Base-by-base conservation (phyloP, 306 rosid genomes). In the Psophocarpus tetragonolobus region DNA sequence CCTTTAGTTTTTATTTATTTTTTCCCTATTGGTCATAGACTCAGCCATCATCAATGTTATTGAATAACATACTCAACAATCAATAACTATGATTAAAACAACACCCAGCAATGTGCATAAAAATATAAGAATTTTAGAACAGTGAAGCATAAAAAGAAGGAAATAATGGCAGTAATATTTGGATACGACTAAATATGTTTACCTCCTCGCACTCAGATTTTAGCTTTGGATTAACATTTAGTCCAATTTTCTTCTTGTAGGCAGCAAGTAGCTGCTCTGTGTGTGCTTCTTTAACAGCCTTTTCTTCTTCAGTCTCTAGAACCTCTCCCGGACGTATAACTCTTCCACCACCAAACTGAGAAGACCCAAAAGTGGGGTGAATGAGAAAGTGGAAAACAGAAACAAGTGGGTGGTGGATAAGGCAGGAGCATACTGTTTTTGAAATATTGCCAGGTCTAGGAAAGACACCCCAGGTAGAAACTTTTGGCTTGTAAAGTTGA, bases 381-480 rank as follows among this genome's bases (percentile, higher is more conserved):
- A 58, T 15, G 54, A 21, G 54, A 83, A 48, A 75, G 15, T n/a
- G 23, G 8, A 58, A 29, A 47, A 32, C 65, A n/a, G 12, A 53
- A 70, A 45, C 61, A 64, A 80, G 36, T 51, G 32, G 29, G 48
- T 12, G 6, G 29, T 33, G 56, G 61, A 63, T 35, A 23, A 5
- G 36, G 45, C 51, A 81, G 38, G 64, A 78, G 38, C 87, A 73
- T 87, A 94, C 98, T 82, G 93, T 87, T 84, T 88, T 92, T 4
- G 98, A 94, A 78, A 94, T 94, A 76, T 94, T 83, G 84, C 74
- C 71, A 3, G 98, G 98, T 75, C 98, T 89, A 42, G 98, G 98
- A 89, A 94, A 94, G 79, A 89, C 94, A 75, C 97, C 97, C 98
- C 98, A 92, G 2, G 97, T 85, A 60, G 98, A 90, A 81, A 92